Evolutionary conservation across 208 protist species (phyloP).

Genomic region (Willaertia magna): DNA sequence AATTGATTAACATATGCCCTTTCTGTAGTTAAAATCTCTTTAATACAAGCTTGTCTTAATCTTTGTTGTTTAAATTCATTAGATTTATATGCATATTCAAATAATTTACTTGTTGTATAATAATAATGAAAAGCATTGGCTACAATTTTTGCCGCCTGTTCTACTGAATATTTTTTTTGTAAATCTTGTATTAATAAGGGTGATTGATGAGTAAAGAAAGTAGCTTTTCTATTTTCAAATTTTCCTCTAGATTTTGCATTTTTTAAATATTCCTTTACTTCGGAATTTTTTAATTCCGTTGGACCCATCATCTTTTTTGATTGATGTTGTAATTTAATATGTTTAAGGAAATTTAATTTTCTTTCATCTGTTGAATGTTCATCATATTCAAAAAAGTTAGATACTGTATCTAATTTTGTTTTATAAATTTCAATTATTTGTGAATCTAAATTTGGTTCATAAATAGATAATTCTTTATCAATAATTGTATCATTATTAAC

Average conservation of each 20-base stretch:
- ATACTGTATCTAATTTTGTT: background rate
- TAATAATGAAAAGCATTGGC: background rate
- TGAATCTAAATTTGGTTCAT: background rate
- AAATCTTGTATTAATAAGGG: background rate
- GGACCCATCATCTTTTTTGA: too few species aligned
- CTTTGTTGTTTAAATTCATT: background rate
- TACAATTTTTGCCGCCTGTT: background rate
- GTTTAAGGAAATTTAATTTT: background rate
- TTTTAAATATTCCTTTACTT: background rate
- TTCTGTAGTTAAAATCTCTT: slow-evolving; percentile 15
- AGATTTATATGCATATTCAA: background rate
- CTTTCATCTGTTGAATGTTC: background rate
- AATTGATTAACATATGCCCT: slow-evolving; percentile 10
- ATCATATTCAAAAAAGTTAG: background rate
- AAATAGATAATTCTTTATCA: background rate
- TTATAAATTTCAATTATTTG: background rate
- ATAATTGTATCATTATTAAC: too few species aligned
- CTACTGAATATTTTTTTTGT: background rate
- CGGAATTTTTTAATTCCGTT: background rate
- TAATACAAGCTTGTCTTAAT: background rate
- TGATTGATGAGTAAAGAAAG: background rate
- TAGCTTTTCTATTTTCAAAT: background rate
- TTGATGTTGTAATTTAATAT: background rate
- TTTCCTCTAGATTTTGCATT: background rate
- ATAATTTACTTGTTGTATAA: background rate